Base-by-base conservation (phyloP, 352 stramenopile genomes). In the Globisporangium heterothallicum region DNA sequence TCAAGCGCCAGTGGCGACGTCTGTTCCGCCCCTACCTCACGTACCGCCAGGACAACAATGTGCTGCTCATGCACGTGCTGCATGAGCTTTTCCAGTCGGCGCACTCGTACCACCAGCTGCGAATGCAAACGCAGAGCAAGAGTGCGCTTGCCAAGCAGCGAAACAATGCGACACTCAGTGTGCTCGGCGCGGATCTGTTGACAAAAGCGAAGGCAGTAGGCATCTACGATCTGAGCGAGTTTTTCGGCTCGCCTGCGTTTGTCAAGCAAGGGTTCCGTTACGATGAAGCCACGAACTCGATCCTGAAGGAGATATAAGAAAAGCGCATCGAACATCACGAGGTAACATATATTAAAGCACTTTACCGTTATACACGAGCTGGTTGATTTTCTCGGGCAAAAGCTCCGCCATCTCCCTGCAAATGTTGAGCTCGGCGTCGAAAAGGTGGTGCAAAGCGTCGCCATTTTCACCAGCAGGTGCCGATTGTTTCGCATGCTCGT, bases 11-110 rank as follows among this genome's bases (percentile, higher is more conserved):
- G 58, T 91, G 79, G 82, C 66, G 77, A 1, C 72, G 80, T 27
- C 58, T 91, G 22, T 93, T 93, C 70, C 74, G 78, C 0, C 74
- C 77, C 45, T 93, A 93, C 61, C 32, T 93, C 58, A 88, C 74
- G 5, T 90, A 90, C 57, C 73, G 74, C 21, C 75, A 91, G 47
- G 82, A 93, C 61, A 86, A 91, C 63, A 87, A 86, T 27, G 78
- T 90, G 44, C 58, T 93, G 63, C 61, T 93, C 26, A 63, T 88
- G 49, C 82, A 93, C 56, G 78, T 93, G 54, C 65, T 93, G 9
- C 78, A 91, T 47, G 80, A 93, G 46, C 65, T 93, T 26, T 88
- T 93, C 54, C 74, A 88, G 53, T 74, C 74, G 1, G 82, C 82
- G n/a, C 77, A 91, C 52, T 69, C 79, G 10, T 93, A 93, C 38